Percentiles rank a stretch among this genome's conserved stretches.
phyloP scores from a whole-genome alignment of 1,284 basidiomycete species.

The Cryptococcus jaspeensis region DNA sequence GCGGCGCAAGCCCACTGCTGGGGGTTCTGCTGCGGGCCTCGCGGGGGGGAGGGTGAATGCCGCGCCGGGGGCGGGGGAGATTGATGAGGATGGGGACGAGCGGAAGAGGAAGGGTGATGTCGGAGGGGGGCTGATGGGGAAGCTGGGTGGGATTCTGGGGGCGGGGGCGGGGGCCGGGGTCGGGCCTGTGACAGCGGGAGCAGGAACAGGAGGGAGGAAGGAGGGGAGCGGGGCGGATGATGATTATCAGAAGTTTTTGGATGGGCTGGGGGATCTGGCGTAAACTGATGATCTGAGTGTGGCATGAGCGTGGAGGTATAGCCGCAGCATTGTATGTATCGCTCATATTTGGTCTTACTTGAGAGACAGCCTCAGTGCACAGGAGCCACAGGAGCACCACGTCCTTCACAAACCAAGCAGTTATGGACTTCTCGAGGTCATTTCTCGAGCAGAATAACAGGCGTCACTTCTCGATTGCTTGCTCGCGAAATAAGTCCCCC shows the following conservation, averaged over 20 bases:
- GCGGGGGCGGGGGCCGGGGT: slow-evolving; percentile 5
- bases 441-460: no score
- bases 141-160: slow-evolving; percentile 40
- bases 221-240: slow-evolving; percentile 29
- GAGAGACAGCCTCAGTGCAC: no score
- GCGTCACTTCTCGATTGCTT: no score
- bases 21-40: slow-evolving; percentile 2
- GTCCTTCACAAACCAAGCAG: no score
- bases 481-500: no score
- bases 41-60: slow-evolving; percentile 28
- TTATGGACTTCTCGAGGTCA: no score
- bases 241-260: slow-evolving; percentile 47
- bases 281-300: background rate
- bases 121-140: slow-evolving; percentile 45
- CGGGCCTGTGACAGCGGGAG: background rate
- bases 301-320: no score
- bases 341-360: no score
- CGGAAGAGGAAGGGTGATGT: slow-evolving; percentile 13
- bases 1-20: slow-evolving; percentile 28
- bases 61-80: slow-evolving; percentile 38
- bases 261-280: slow-evolving; percentile 39
- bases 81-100: slow-evolving; percentile 44
- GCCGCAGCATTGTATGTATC: no score
- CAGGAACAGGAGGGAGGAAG: background rate
- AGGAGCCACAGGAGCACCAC: no score